phyloP scores from a whole-genome alignment of 1,284 basidiomycete genomes.

The Ceratorhiza oryzae-sativae region DNA sequence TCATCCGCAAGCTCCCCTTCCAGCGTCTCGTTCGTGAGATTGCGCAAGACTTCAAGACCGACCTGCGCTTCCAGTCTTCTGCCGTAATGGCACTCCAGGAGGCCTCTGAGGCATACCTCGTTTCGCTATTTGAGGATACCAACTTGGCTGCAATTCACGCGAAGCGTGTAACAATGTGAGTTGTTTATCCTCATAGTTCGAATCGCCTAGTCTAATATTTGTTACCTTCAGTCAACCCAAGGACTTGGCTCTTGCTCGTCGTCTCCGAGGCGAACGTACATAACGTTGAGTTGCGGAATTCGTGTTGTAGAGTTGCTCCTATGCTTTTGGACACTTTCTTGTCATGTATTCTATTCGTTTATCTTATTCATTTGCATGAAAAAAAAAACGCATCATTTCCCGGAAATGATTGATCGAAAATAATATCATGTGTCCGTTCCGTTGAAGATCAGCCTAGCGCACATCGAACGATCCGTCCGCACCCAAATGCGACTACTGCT shows the following conservation, averaged over 20 bases:
- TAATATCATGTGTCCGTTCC: conserved; percentile 2
- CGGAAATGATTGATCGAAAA: background rate
- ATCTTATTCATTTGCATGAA: conserved; percentile 25
- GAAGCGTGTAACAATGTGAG: conserved; percentile 79
- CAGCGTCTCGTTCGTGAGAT: conserved; percentile 78
- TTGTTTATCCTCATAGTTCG: background rate
- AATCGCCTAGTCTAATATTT: conserved; percentile 52
- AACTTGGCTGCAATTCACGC: conserved; percentile 93
- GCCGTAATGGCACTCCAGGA: conserved; percentile 81
- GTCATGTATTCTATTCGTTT: conserved; percentile 33
- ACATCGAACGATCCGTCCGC: background rate
- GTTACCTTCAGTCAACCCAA: conserved; percentile 65
- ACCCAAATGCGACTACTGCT: background rate
- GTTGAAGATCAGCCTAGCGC: too few species aligned
- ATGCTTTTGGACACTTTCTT: background rate
- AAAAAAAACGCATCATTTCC: background rate
- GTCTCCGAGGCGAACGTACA: conserved; percentile 62
- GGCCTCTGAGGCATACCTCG: conserved; percentile 83
- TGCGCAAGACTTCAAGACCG: conserved; percentile 61
- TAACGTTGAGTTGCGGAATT: conserved; percentile 38
- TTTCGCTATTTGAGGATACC: conserved; percentile 88
- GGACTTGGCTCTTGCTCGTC: conserved; percentile 69
- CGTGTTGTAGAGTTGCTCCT: conserved; percentile 46
- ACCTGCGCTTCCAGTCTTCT: conserved; percentile 83
- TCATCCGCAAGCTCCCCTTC: conserved; percentile 79